Percentiles rank a stretch among this genome's conserved stretches.
These are phyloP conservation scores for Suillus fuscotomentosus DNA, from an alignment of 768 basidiomycete genomes.

Conservation along the genomic window DNA sequence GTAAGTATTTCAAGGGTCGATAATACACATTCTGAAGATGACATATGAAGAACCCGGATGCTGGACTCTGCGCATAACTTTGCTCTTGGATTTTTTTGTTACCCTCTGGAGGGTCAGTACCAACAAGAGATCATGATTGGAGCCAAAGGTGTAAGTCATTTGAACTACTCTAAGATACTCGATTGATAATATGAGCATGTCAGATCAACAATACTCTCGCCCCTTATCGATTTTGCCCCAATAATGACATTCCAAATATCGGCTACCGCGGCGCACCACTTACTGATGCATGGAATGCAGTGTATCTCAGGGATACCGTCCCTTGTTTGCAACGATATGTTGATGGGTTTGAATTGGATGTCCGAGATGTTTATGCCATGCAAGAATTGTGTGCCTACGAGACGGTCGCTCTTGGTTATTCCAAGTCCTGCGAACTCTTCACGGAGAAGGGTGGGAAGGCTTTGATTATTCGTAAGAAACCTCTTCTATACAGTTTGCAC, in stretches of 20 bases:
- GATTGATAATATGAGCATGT: not conserved
- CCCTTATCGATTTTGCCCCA: conserved; percentile 52
- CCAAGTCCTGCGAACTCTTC: conserved; percentile 84
- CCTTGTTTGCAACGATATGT: conserved; percentile 55
- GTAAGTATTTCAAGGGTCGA: conserved; percentile 19
- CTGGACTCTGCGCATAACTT: conserved; percentile 52
- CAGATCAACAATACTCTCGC: conserved; percentile 49
- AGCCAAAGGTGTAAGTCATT: conserved; percentile 28
- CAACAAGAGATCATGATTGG: conserved; percentile 44
- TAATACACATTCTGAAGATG: not conserved
- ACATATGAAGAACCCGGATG: conserved; percentile 43
- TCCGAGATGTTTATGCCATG: conserved; percentile 68
- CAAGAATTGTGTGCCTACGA: conserved; percentile 83
- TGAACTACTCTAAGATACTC: conserved; percentile 9
- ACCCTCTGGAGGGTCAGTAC: conserved; percentile 43
- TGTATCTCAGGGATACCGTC: conserved; percentile 66
- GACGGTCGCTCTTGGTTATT: conserved; percentile 87
- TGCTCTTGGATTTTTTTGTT: conserved; percentile 52
- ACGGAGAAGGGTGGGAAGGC: conserved; percentile 84
- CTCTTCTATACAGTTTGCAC: not conserved
- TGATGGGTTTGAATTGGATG: conserved; percentile 54
- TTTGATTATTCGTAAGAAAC: conserved; percentile 73
- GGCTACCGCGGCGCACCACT: conserved; percentile 53
- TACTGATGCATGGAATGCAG: conserved; percentile 57
- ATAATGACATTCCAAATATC: conserved; percentile 45